Percentiles rank a stretch among this genome's conserved stretches.
These are phyloP conservation scores for Pichia nakasei DNA, from an alignment of 805 yeast species.

Conservation along the genomic window DNA sequence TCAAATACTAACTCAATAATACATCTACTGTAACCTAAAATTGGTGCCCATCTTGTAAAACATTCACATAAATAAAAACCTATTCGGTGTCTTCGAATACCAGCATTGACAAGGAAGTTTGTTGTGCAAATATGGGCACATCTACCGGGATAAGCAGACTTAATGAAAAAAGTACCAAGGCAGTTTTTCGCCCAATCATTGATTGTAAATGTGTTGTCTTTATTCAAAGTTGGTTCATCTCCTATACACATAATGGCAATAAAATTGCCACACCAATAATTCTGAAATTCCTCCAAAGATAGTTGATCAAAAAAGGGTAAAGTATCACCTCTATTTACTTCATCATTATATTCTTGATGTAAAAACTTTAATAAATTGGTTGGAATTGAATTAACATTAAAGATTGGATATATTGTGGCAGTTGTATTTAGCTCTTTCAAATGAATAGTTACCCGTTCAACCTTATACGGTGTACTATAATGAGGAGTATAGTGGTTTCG, in stretches of 20 bases:
- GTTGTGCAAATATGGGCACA: conserved; percentile 91
- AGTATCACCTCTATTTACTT: conserved; percentile 80
- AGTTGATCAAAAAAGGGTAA: conserved; percentile 79
- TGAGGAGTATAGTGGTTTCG: conserved; percentile 26
- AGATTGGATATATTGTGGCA: conserved; percentile 86
- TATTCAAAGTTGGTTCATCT: conserved; percentile 42
- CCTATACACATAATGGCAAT: conserved; percentile 79
- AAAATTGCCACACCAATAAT: conserved; percentile 82
- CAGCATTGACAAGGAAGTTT: conserved; percentile 82
- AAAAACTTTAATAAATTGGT: conserved; percentile 69
- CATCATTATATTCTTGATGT: conserved; percentile 90
- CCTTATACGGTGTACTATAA: conserved; percentile 21
- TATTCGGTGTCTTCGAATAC: conserved; percentile 85
- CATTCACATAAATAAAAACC: conserved; percentile 81
- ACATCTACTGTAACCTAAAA: conserved; percentile 76
- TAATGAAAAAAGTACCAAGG: conserved; percentile 76
- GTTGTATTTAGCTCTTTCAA: conserved; percentile 84
- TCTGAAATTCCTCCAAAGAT: conserved; percentile 65
- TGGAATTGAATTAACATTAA: conserved; percentile 60
- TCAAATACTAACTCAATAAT: conserved; percentile 84
- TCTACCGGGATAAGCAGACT: conserved; percentile 88
- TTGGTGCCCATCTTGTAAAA: conserved; percentile 84
- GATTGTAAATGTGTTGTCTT: conserved; percentile 28
- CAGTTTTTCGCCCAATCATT: conserved; percentile 91
- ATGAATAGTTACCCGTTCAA: conserved; percentile 65